phyloP scores from a whole-genome alignment of 2,329 filamentous ascomycete genomes.

The Acrocalymma vagum region DNA sequence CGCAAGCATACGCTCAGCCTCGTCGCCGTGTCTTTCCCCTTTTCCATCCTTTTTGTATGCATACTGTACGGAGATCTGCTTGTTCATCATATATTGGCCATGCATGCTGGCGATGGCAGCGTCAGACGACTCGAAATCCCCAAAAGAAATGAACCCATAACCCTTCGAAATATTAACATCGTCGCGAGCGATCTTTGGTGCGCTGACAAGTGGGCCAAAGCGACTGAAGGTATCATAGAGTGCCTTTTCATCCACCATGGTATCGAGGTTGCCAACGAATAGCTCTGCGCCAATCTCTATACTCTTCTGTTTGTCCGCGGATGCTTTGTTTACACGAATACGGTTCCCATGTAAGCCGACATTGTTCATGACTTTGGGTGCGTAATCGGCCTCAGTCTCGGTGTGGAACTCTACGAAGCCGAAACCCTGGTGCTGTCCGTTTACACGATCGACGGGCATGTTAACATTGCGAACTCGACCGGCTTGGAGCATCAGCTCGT shows the following conservation, averaged over 20 bases:
- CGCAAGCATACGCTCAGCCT: slow-evolving; percentile 90
- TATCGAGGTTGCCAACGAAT: slow-evolving; percentile 94
- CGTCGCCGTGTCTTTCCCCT: slow-evolving; percentile 93
- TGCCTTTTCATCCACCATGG: slow-evolving; percentile 93
- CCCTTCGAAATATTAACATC: slow-evolving; percentile 90
- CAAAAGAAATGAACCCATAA: slow-evolving; percentile 94
- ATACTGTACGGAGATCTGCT: slow-evolving; percentile 95
- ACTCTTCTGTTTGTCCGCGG: slow-evolving; percentile 91
- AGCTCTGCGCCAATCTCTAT: slow-evolving; percentile 96
- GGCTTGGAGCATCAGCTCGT: slow-evolving; percentile 98
- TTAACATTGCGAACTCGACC: slow-evolving; percentile 98
- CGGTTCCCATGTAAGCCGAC: slow-evolving; percentile 93
- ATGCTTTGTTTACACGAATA: slow-evolving; percentile 93
- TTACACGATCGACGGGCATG: slow-evolving; percentile 97
- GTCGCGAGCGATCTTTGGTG: slow-evolving; percentile 89
- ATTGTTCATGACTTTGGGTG: slow-evolving; percentile 95
- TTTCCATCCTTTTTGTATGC: slow-evolving; percentile 99
- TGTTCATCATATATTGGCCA: slow-evolving; percentile 95
- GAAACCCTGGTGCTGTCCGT: slow-evolving; percentile 95
- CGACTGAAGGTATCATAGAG: slow-evolving; percentile 94
- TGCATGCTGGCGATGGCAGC: slow-evolving; percentile 92
- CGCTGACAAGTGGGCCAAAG: slow-evolving; percentile 83
- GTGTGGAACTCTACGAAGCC: slow-evolving; percentile 98
- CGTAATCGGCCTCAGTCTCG: slow-evolving; percentile 95
- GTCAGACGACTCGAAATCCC: slow-evolving; percentile 92